phyloP scores from a whole-genome alignment of 1,284 basidiomycete species.

The Ustilago hordei region DNA sequence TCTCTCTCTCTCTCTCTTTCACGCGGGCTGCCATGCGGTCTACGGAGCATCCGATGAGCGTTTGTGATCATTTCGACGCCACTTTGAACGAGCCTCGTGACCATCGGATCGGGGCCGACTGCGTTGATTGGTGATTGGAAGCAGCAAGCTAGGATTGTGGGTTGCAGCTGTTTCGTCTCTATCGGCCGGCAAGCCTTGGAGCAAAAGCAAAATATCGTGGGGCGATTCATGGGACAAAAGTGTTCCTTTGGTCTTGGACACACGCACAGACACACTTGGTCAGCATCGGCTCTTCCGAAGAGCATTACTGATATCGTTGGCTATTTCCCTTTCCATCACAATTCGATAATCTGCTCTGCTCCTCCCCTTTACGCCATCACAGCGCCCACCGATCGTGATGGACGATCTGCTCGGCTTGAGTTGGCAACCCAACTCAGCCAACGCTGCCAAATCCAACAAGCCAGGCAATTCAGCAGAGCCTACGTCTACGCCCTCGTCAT shows the following conservation, averaged over 20 bases:
- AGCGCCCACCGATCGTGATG: conserved; percentile 51
- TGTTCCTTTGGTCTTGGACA: background rate
- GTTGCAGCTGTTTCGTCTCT: background rate
- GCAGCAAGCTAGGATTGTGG: no score
- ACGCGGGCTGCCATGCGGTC: background rate
- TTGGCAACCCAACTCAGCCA: conserved; percentile 44
- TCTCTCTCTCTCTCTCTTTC: no score
- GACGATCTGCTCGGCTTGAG: conserved; percentile 67
- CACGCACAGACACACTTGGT: background rate
- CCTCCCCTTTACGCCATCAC: conserved; percentile 9
- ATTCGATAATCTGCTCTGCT: background rate
- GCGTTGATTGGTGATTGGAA: background rate
- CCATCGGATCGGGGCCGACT: background rate
- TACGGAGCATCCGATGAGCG: background rate
- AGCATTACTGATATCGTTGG: background rate
- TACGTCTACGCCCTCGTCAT: background rate
- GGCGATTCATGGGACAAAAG: background rate
- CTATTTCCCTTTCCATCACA: background rate
- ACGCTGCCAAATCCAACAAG: conserved; percentile 18
- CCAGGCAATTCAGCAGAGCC: conserved; percentile 7
- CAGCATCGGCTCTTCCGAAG: background rate
- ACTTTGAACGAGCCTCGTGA: background rate
- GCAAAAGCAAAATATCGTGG: background rate
- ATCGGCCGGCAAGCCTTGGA: background rate
- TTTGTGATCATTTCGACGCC: background rate